phyloP scores from a whole-genome alignment of 2,329 filamentous ascomycete species.

The Diaporthe aspalathi region DNA sequence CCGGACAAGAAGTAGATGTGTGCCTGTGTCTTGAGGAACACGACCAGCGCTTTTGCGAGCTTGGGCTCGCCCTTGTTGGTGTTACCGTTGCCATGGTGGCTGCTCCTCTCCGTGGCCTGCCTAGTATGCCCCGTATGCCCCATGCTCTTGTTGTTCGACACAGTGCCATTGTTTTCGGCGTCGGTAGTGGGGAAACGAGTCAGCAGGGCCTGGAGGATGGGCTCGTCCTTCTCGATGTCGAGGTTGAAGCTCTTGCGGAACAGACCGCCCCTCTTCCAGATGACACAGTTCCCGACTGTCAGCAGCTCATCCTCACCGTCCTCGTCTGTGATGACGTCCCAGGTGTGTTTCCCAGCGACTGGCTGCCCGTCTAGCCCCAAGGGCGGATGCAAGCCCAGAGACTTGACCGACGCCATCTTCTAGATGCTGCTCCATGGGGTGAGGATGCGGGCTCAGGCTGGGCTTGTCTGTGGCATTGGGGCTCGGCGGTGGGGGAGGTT shows the following conservation, averaged over 20 bases:
- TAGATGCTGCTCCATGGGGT: conserved; percentile 42
- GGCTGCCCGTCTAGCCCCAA: conserved; percentile 37
- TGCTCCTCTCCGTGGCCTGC: conserved; percentile 22
- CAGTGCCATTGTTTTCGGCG: conserved; percentile 43
- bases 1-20: conserved; percentile 93
- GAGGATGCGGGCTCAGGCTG: not conserved
- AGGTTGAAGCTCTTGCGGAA: conserved; percentile 90
- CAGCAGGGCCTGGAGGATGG: conserved; percentile 85
- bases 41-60: conserved; percentile 79
- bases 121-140: conserved; percentile 16
- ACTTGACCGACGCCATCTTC: conserved; percentile 88
- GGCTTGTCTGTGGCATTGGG: conserved; percentile 21
- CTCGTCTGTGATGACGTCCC: conserved; percentile 69
- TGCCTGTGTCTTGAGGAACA: conserved; percentile 91
- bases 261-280: conserved; percentile 89
- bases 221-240: conserved; percentile 81
- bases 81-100: conserved; percentile 22
- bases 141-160: conserved; percentile 40
- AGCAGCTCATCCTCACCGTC: conserved; percentile 82
- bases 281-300: conserved; percentile 78
- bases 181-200: conserved; percentile 78
- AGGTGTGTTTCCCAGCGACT: conserved; percentile 66
- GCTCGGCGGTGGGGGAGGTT: not conserved
- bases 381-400: conserved; percentile 90
- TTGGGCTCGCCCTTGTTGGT: conserved; percentile 38